Evolutionary conservation across 1,284 basidiomycete species (phyloP), one percentile per base, ranked within the genome.

Genomic region (Ganoderma resinaceum): DNA sequence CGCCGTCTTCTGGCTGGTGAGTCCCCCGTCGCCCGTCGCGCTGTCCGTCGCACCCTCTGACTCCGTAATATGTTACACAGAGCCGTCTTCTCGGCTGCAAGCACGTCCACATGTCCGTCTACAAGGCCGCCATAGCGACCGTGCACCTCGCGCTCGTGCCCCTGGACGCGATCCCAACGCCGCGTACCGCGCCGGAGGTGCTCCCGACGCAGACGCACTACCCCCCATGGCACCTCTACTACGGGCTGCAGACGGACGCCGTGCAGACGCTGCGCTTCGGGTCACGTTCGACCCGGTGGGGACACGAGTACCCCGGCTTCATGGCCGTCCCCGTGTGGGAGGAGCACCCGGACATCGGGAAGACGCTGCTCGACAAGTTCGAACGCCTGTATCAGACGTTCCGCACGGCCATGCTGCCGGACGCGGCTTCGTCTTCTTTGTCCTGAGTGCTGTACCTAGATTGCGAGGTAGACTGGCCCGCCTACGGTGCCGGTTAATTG

Each of bases 1-100:
- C 11, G 62, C 87, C 11, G 61, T 84, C 1, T 94, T 96, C 77
- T 92, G 91, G 75, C n/a, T 96, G 2, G 95, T 95, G 73, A 76
- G 94, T 85, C 4, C 31, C 58, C 7, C 65, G 0, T 26, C 46
- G 2, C 46, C 23, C 11, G 46, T 26, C 46, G 2, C 46, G 26
- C 11, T n/a, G 26, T 49, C 4, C 23, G 46, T 26, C n/a, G 11
- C 0, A 4, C 23, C 3, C 8, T 23, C 46, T 26, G 2, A 49
- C 46, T 4, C 4, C 8, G 2, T 26, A 3, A 3, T 23, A 1
- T 49, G 1, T 8, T 0, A 3, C 46, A 0, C 3, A 49, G 46
- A 26, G 23, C 12, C 46, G 46, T 4, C 78, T 85, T 31, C 76
- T 89, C 29, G 92, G 92, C 60, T 94, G 92, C 2, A 82, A 81